Conservation (phyloP, 257 asterid genomes). For the Plantago ovata region DNA sequence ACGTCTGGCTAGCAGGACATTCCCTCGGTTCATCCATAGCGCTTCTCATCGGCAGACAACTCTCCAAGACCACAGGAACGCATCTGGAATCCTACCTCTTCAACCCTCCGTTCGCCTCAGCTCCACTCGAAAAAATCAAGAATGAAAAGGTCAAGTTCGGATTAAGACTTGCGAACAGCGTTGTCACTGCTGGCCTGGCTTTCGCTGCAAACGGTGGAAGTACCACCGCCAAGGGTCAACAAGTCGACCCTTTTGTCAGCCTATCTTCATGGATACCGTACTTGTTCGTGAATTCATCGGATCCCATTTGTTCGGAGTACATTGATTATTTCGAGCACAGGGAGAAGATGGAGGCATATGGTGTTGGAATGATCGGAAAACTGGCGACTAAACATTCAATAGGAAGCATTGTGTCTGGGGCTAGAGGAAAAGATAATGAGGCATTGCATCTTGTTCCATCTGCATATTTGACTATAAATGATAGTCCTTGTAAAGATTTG, state of each 20-base stretch:
- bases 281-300: constrained; percentile 52
- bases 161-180: constrained; percentile 43
- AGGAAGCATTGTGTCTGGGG: constrained; percentile 39
- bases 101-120: constrained; percentile 69
- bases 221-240: constrained; percentile 2
- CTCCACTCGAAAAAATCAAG: constrained; percentile 43
- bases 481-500: constrained; percentile 26
- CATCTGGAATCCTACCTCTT: constrained; percentile 63
- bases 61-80: constrained; percentile 30
- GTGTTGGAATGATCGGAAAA: constrained; percentile 51
- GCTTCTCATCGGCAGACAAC: constrained; percentile 43
- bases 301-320: constrained; percentile 63
- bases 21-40: constrained; percentile 72
- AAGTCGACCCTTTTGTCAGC: constrained; percentile 26
- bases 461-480: constrained; percentile 46
- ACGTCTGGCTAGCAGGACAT: constrained; percentile 72
- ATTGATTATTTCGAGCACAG: constrained; percentile 58
- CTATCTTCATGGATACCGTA: constrained; percentile 66
- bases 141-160: constrained; percentile 53
- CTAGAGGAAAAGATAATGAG: constrained; percentile 41
- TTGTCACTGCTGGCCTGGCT: constrained; percentile 58
- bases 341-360: constrained; percentile 55
- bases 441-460: constrained; percentile 69
- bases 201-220: constrained; percentile 28
- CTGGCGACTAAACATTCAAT: constrained; percentile 61